phyloP scores from a whole-genome alignment of 257 asterid species.

The Paraleonurus japonicus region DNA sequence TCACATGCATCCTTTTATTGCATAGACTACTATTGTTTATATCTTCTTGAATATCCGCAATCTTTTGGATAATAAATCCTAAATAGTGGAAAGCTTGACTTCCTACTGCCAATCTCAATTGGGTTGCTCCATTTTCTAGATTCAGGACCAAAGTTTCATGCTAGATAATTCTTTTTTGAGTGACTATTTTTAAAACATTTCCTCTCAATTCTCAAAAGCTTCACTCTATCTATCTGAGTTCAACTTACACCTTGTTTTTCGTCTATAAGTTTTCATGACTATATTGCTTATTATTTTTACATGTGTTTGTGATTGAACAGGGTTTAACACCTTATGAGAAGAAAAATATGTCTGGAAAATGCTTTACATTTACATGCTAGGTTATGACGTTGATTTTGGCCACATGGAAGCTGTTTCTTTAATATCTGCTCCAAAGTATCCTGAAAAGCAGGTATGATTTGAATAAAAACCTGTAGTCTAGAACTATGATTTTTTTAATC shows the following conservation, averaged over 20 bases:
- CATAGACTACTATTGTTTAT: neutral
- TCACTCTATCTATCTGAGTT: neutral
- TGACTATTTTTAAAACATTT: neutral
- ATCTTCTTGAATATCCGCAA: neutral
- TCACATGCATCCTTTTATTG: neutral
- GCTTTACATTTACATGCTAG: slow-evolving; percentile 98
- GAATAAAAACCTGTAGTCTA: neutral
- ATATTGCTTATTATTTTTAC: slow-evolving; percentile 10
- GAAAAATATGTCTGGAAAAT: slow-evolving; percentile 99
- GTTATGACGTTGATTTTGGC: slow-evolving; percentile 99
- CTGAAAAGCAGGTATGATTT: slow-evolving; percentile 89
- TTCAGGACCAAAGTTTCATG: neutral
- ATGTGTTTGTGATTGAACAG: slow-evolving; percentile 42
- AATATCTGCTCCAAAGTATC: slow-evolving; percentile 98
- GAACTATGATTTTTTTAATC: slow-evolving; percentile 19
- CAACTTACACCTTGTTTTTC: neutral
- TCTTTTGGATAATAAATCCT: neutral
- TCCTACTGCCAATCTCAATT: neutral
- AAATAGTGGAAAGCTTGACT: neutral
- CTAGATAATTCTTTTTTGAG: neutral
- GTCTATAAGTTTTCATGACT: neutral
- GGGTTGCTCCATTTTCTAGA: neutral
- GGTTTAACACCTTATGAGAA: slow-evolving; percentile 89
- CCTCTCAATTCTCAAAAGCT: neutral
- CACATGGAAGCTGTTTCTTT: slow-evolving; percentile 99